Evolutionary conservation across 345 rosid genomes (phyloP).

Genomic region (Pistacia integerrima): DNA sequence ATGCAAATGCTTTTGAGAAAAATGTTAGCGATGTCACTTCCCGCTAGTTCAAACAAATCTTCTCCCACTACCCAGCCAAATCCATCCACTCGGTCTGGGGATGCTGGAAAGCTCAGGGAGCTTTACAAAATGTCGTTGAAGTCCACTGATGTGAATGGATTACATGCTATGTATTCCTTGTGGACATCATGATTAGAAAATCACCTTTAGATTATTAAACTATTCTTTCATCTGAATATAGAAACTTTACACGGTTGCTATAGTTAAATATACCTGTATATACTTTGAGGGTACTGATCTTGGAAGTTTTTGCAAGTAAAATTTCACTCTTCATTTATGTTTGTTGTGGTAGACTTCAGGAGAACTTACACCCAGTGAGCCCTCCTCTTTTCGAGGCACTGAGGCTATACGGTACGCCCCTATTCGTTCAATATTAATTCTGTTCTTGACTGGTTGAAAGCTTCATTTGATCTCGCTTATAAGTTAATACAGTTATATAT

Average conservation of each 20-base stretch:
- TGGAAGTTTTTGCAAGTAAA: not conserved
- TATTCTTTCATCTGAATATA: too few species aligned
- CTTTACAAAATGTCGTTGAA: conserved; percentile 77
- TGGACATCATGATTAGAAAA: conserved; percentile 52
- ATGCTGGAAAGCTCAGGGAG: conserved; percentile 64
- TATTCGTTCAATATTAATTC: too few species aligned
- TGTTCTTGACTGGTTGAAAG: too few species aligned
- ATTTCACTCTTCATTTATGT: not conserved
- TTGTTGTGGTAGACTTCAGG: not conserved
- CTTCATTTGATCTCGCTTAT: too few species aligned
- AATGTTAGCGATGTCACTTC: conserved; percentile 51
- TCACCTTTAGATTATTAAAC: not conserved
- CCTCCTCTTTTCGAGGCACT: not conserved
- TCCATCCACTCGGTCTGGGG: conserved; percentile 42
- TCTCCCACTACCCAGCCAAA: conserved; percentile 24
- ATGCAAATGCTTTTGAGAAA: conserved; percentile 70
- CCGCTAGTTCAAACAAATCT: conserved; percentile 40
- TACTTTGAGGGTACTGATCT: not conserved
- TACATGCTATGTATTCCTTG: conserved; percentile 56
- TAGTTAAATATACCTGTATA: not conserved
- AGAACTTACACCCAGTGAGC: not conserved
- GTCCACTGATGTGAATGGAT: conserved; percentile 48
- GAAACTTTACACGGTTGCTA: not conserved
- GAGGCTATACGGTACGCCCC: too few species aligned
- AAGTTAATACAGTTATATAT: too few species aligned